Conservation (phyloP, 2,329 filamentous ascomycete genomes). For the Ophiostoma himal-ulmi region DNA sequence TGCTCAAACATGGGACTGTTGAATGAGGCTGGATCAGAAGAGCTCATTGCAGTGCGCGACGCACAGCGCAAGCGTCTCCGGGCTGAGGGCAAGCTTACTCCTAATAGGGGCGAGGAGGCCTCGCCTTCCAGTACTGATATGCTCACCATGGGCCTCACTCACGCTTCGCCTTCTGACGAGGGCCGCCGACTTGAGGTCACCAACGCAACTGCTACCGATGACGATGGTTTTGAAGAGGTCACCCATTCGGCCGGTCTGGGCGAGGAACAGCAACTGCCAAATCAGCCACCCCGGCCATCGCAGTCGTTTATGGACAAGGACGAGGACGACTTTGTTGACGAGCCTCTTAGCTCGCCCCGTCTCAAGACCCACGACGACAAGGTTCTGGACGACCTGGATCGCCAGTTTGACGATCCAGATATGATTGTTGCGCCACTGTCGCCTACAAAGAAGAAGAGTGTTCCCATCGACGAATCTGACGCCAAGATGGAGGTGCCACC, state of each 20-base stretch:
- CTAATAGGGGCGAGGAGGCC: slow-evolving; percentile 37
- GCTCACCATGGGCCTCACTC: slow-evolving; percentile 53
- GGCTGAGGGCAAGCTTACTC: slow-evolving; percentile 66
- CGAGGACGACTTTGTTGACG: slow-evolving; percentile 71
- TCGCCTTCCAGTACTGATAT: slow-evolving; percentile 52
- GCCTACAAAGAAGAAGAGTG: slow-evolving; percentile 39
- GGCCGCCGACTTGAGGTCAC: slow-evolving; percentile 68
- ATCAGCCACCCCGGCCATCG: slow-evolving; percentile 21
- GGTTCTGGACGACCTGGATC: slow-evolving; percentile 40
- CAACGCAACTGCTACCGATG: slow-evolving; percentile 63
- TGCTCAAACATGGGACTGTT: slow-evolving; percentile 98
- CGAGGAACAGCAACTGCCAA: slow-evolving; percentile 49
- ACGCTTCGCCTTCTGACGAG: slow-evolving; percentile 51
- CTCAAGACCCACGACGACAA: slow-evolving; percentile 58
- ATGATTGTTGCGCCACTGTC: slow-evolving; percentile 54
- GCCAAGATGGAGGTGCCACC: slow-evolving; percentile 4
- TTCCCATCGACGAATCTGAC: not conserved
- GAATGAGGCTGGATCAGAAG: slow-evolving; percentile 85
- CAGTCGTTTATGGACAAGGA: slow-evolving; percentile 50
- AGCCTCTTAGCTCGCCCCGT: slow-evolving; percentile 63
- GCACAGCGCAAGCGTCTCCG: slow-evolving; percentile 73
- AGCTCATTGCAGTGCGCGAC: slow-evolving; percentile 75
- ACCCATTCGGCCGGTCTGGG: slow-evolving; percentile 61
- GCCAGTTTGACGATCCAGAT: slow-evolving; percentile 50
- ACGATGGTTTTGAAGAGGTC: slow-evolving; percentile 93